Evolutionary conservation across 1,284 basidiomycete genomes (phyloP), one percentile per base, ranked within the genome.

Genomic region (Moesziomyces globuligerus): DNA sequence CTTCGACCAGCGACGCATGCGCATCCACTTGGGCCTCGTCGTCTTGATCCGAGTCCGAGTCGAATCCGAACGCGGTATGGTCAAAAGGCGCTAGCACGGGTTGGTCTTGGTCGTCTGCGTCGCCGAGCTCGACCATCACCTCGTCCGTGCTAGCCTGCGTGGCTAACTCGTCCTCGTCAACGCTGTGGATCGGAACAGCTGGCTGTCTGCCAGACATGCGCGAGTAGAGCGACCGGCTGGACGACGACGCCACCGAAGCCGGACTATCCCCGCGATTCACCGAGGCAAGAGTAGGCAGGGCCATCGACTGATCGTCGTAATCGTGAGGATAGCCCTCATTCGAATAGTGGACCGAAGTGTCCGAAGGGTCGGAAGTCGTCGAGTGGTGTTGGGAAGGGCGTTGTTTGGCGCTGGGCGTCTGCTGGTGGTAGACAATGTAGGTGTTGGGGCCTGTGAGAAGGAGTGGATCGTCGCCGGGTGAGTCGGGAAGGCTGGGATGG

Each of bases 381-480:
- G n/a, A n/a, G n/a, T n/a, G n/a, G n/a, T n/a, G n/a, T 6, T 50
- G 36, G 28, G 25, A 23, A 0, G 40, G 37, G 26, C 51, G 44
- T 26, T 53, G 38, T 28, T 46, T 66, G 9, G 50, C 55, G 26
- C 50, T 51, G 1, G 56, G 62, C 5, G 62, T 66, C 43, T 50
- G 46, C n/a, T 66, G 29, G 40, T 66, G 62, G 17, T 66, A 66
- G 43, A 62, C 42, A 11, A 51, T 43, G 23, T 52, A 59, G 4
- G 52, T 59, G 44, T 72, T 49, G 9, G 69, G 69, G 17, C 62
- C 69, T 6, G 46, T 59, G 17, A 74, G 46, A 26, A 74, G 54
- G 23, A 74, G 45, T 7, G 72, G 72, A 36, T 74, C 72, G 39
- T 74, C 72, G 8, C 68, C 54, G 4, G 72, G 72, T 34, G 62